Evolutionary conservation across 305 asterid species (phyloP), one percentile per base, ranked within the genome.

Genomic region (Striga hermonthica): DNA sequence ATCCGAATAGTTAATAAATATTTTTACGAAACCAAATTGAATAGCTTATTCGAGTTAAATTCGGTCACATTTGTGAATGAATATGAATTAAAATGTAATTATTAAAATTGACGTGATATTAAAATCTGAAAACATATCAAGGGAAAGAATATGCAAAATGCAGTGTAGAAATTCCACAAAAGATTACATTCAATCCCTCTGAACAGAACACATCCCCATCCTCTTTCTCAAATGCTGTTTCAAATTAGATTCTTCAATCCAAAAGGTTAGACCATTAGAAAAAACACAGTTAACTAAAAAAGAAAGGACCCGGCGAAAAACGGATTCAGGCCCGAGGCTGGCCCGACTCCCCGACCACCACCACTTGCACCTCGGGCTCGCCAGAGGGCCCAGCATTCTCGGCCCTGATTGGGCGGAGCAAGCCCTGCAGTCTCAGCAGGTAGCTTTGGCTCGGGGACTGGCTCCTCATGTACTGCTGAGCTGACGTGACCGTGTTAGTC

Each of bases 381-480:
- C 80, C 68, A 56, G 52, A 77, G 3, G 79, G 40, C 35, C 77
- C 80, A 0, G 76, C 74, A 72, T 77, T 77, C 78, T 69, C 89
- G 0, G 87, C 43, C 37, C 68, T 82, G 52, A 88, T 71, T 0
- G 90, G 90, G 15, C 81, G 85, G 64, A 85, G 84, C 71, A 84
- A 78, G 14, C 95, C 95, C 66, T 91, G 98, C 78, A 89, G 38
- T 74, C 98, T 81, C 75, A 86, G 68, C 55, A 74, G 77, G 70
- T 89, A 87, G 75, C 95, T 87, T 78, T 80, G 97, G 75, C 95
- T 89, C 28, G 91, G 81, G 63, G 96, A 67, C 79, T 85, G 91
- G 69, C 79, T 83, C 72, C 95, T 81, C 31, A 78, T 83, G 62
- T 92, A 90, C 56, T 65, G 82, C 56, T 65, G 82, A 41, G 90